These are phyloP conservation scores for Hyphodiscus sp. DNA, from an alignment of 2,329 filamentous ascomycete genomes.

Conservation along the genomic window DNA sequence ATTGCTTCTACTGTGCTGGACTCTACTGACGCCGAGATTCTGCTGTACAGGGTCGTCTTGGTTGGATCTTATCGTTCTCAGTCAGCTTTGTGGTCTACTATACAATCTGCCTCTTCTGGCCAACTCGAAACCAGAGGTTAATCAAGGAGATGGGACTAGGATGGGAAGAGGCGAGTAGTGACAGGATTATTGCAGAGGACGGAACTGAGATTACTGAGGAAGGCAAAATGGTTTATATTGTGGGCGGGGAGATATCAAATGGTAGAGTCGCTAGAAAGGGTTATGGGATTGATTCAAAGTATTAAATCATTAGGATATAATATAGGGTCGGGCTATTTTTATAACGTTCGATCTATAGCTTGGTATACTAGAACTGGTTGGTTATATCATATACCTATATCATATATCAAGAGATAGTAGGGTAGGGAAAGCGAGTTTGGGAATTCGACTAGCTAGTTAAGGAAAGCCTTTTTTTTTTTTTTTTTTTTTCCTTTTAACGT, in stretches of 20 bases:
- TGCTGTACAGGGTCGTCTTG: slow-evolving; percentile 23
- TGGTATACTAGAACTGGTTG: too few relatives aligned
- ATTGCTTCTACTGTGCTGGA: too few relatives aligned
- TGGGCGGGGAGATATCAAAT: background rate
- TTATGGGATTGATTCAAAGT: background rate
- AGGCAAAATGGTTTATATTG: slow-evolving; percentile 5
- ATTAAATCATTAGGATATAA: too few relatives aligned
- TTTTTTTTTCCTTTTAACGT: too few relatives aligned
- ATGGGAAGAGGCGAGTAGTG: slow-evolving; percentile 23
- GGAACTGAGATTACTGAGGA: slow-evolving; percentile 22
- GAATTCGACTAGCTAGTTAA: too few relatives aligned
- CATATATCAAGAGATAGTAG: too few relatives aligned
- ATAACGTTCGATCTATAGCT: too few relatives aligned
- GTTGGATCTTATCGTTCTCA: slow-evolving; percentile 32
- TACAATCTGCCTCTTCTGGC: slow-evolving; percentile 33
- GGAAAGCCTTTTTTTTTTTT: too few relatives aligned
- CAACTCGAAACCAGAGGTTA: slow-evolving; percentile 31
- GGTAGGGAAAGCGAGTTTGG: too few relatives aligned
- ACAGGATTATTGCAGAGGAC: slow-evolving; percentile 20
- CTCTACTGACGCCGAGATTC: too few relatives aligned
- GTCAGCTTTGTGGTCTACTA: slow-evolving; percentile 30
- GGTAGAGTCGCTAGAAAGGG: slow-evolving; percentile 1
- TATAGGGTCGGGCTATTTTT: too few relatives aligned
- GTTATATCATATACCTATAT: too few relatives aligned
- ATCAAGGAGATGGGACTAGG: slow-evolving; percentile 30